phyloP scores from a whole-genome alignment of 331 rosid genomes.

The Rhamnella rubrinervis region DNA sequence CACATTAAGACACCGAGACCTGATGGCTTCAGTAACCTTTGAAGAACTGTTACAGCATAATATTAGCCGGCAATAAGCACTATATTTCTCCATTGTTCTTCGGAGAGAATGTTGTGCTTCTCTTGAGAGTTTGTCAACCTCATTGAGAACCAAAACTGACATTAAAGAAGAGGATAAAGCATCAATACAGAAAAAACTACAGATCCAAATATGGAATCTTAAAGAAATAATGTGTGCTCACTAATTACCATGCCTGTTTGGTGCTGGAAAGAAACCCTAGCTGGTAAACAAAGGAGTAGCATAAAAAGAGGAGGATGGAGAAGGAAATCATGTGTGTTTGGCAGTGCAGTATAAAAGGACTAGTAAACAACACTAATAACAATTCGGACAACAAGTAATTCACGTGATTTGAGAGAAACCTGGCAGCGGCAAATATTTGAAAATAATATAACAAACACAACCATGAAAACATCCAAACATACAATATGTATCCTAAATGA shows the following conservation, averaged over 20 bases:
- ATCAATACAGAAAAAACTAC: constrained; percentile 15
- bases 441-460: not conserved
- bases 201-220: too few species aligned
- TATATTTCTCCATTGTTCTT: constrained; percentile 96
- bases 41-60: constrained; percentile 96
- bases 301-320: not conserved
- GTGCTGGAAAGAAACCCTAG: too few species aligned
- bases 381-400: not conserved
- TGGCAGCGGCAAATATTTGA: not conserved
- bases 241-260: too few species aligned
- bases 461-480: not conserved
- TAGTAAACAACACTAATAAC: not conserved
- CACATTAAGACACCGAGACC: constrained; percentile 91
- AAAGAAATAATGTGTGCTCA: too few species aligned
- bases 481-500: not conserved
- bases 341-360: not conserved
- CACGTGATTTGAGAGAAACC: too few species aligned
- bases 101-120: constrained; percentile 96
- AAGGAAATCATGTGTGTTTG: not conserved
- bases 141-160: constrained; percentile 87
- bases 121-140: constrained; percentile 90
- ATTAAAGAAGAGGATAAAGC: constrained; percentile 19
- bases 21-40: constrained; percentile 92
- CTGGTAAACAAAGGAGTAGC: too few species aligned
- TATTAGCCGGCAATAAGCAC: constrained; percentile 83